Evolutionary conservation across 192 early-diverging fungal genomes (phyloP), one percentile per base, ranked within the genome.

Genomic region (Entophlyctis luteolus): DNA sequence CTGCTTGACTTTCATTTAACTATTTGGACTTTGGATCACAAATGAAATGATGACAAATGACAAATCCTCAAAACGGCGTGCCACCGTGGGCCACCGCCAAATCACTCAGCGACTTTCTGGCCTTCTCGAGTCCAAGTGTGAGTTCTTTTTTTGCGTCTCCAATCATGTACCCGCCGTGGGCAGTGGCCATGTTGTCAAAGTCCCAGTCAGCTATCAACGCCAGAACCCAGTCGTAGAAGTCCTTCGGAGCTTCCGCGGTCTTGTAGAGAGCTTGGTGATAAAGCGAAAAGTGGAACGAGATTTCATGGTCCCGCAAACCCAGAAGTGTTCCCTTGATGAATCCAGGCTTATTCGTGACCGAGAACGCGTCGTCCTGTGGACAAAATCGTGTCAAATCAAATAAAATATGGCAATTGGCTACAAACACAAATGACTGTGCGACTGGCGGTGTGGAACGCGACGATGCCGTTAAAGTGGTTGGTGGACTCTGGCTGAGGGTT

Each of bases 401-500:
- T 27, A 18, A 45, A 62, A 45, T 14, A 25, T 27, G 20, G 18
- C 18, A 47, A 46, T 18, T 45, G 20, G 12, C 6, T 10, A 55
- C 65, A 27, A 28, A 67, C 65, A 31, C 42, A 48, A 65, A 68
- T 67, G 16, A 72, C 14, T 6, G 63, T 72, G 10, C 48, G 33
- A 36, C 42, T 49, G 2, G 55, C 20, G 1, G 3, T 5, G 31
- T 72, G 63, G 47, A 72, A 72, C 4, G 65, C 71, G 48, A 72
- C 53, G 42, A 72, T 37, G 14, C 54, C 47, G 57, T 23, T 46
- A 25, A 68, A 72, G 33, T 72, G 71, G 49, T 72, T 72, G 3
- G 45, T 46, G 14, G 14, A n/a, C 37, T 65, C 62, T 0, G 71
- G 71, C 31, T 25, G 16, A 14, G 71, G 71, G 23, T 59, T 22